Evolutionary conservation across 2,329 filamentous ascomycete species (phyloP), one percentile per base, ranked within the genome.

Genomic region (Fusarium albidum): DNA sequence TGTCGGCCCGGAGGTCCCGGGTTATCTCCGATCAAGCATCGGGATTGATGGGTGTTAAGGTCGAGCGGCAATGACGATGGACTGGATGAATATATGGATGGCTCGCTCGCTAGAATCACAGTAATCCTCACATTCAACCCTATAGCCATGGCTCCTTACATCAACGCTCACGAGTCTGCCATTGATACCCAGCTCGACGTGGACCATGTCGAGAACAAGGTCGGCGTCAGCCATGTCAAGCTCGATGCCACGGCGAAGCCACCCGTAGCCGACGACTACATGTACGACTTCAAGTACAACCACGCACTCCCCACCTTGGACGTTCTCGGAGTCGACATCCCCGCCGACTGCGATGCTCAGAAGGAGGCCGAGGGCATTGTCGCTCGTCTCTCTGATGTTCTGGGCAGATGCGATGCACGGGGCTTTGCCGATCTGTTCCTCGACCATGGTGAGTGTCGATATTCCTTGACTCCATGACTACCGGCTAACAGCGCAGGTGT

Each of bases 281-380:
- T 75, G 73, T 75, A 75, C 55, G 73, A 73, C 44, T 75, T 75
- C 67, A 72, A 73, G 57, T 74, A 72, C 64, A 75, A 73, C 41
- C 69, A 73, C 44, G 29, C 45, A n/a, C 69, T 75, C 9, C 55
- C 55, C 4, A 42, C 71, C 68, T n/a, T 72, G 58, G 47, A 61
- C 39, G 49, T 66, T 31, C 61, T 71, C 39, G 71, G 69, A 11
- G 37, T 69, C 37, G 44, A 67, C 5, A 64, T 70, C 31, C 69
- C 69, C 43, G 43, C 68, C 15, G 58, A 60, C n/a, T 39, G 34
- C 40, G 44, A 59, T 45, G 38, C 55, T 9, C 43, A 56, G 14
- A 43, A 46, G 17, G 52, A 59, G 38, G 55, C 52, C 21, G 18
- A 45, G 17, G 42, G 27, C 33, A 47, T 52, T 69, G 41, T 71